Evolutionary conservation across 768 basidiomycete genomes (phyloP).

Genomic region (Leucocoprinus sp.): DNA sequence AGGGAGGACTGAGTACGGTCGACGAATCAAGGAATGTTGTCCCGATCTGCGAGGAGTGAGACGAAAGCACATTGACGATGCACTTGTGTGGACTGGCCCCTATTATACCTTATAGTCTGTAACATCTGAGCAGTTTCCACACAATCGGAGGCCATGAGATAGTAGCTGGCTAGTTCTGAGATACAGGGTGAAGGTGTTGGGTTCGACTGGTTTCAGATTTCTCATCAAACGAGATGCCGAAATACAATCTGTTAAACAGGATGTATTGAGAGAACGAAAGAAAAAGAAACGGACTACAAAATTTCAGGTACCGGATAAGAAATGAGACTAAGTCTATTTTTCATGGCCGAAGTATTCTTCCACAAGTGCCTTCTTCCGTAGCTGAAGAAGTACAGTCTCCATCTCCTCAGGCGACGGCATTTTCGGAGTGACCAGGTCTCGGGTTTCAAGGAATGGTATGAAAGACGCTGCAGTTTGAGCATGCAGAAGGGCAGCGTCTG

Average conservation of each 20-base stretch:
- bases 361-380: constrained; percentile 75
- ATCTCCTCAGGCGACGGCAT: constrained; percentile 72
- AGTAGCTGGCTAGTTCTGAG: too few species aligned
- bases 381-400: constrained; percentile 64
- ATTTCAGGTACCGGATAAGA: constrained; percentile 3
- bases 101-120: too few species aligned
- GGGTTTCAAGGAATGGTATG: constrained; percentile 68
- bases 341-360: constrained; percentile 59
- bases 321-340: constrained; percentile 13
- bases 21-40: too few species aligned
- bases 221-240: too few species aligned
- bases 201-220: too few species aligned
- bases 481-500: constrained; percentile 27
- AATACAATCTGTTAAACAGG: background rate
- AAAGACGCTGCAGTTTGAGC: constrained; percentile 58
- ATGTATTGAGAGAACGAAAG: background rate
- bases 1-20: too few species aligned
- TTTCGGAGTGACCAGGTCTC: constrained; percentile 66
- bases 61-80: too few species aligned
- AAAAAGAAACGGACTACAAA: constrained; percentile 10
- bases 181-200: too few species aligned
- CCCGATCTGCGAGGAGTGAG: too few species aligned
- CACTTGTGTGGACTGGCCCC: too few species aligned
- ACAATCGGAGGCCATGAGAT: too few species aligned
- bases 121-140: too few species aligned